phyloP scores from a whole-genome alignment of 768 basidiomycete genomes.

The Mrakia blollopis region DNA sequence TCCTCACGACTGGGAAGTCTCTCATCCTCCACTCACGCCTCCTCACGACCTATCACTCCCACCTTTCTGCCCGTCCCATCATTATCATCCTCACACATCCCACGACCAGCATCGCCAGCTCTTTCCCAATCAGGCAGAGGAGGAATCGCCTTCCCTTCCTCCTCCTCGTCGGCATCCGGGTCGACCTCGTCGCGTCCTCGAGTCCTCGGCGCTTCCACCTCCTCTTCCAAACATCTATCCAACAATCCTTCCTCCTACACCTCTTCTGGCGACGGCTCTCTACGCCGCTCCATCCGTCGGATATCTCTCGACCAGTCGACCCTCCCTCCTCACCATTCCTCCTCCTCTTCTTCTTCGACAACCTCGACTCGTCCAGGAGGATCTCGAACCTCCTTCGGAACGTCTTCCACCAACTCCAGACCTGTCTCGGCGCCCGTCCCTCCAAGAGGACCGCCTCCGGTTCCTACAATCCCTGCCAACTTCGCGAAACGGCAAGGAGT shows the following conservation, averaged over 20 bases:
- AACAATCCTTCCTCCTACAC: not conserved
- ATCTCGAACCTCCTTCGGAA: conserved; percentile 4
- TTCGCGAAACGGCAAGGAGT: not conserved
- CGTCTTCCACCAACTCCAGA: conserved; percentile 7
- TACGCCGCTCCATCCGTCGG: conserved; percentile 20
- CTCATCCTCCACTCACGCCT: not conserved
- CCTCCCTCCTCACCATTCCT: conserved; percentile 2
- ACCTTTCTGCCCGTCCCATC: conserved; percentile 6
- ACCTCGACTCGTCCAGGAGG: not conserved
- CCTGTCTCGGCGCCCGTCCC: conserved; percentile 24
- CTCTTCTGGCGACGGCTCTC: not conserved
- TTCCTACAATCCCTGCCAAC: conserved; percentile 19
- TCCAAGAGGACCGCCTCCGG: conserved; percentile 3
- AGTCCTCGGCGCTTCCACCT: not conserved
- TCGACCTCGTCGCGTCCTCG: not conserved
- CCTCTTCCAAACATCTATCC: not conserved
- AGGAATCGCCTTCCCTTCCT: conserved; percentile 14
- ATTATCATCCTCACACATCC: conserved; percentile 1
- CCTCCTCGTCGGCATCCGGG: not conserved
- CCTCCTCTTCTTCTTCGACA: conserved; percentile 8
- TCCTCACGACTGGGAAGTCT: conserved; percentile 4
- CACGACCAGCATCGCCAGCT: not conserved
- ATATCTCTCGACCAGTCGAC: conserved; percentile 19
- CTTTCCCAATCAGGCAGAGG: not conserved
- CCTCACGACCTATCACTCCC: not conserved